Conservation (phyloP, 352 stramenopile genomes). For the Pythium utonaiense region DNA sequence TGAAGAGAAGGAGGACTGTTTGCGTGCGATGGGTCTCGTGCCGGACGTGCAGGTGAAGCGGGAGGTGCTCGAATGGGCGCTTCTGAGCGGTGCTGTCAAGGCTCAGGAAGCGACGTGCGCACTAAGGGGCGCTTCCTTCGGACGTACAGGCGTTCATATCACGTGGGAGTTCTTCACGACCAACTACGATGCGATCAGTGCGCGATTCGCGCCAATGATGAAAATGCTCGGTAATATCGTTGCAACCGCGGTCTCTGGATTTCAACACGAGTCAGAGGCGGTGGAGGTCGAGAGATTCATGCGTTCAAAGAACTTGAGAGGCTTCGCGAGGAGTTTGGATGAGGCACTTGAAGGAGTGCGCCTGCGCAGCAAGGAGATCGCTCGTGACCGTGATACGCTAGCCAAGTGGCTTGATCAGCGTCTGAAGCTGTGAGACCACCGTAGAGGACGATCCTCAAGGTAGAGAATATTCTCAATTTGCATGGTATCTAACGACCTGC, state of each 20-base stretch:
- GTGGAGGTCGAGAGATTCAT: conserved; percentile 57
- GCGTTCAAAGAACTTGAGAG: conserved; percentile 46
- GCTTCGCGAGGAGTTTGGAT: conserved; percentile 51
- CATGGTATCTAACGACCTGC: too few relatives aligned
- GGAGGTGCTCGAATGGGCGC: conserved; percentile 70
- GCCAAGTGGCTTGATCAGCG: conserved; percentile 44
- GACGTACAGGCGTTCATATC: conserved; percentile 41
- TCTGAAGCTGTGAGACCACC: neutral
- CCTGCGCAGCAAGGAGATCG: conserved; percentile 44
- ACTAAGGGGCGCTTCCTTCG: conserved; percentile 51
- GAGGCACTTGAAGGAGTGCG: conserved; percentile 55
- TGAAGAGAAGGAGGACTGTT: conserved; percentile 62
- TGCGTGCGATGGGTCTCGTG: conserved; percentile 52
- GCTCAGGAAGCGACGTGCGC: conserved; percentile 60
- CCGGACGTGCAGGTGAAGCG: conserved; percentile 37
- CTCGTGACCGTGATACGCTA: conserved; percentile 49
- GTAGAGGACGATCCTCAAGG: too few relatives aligned
- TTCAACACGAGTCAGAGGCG: conserved; percentile 46
- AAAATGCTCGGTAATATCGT: conserved; percentile 49
- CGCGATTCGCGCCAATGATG: conserved; percentile 61
- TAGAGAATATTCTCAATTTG: too few relatives aligned
- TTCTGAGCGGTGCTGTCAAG: conserved; percentile 47
- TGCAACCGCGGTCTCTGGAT: conserved; percentile 32
- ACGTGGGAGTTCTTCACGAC: conserved; percentile 68
- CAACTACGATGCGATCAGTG: conserved; percentile 52